A percentile compares a stretch with the other conserved stretches of the same genome.
Evolutionary conservation across 1,139 yeast species (phyloP).

Genomic region (Yamadazyma membranifaciens): DNA sequence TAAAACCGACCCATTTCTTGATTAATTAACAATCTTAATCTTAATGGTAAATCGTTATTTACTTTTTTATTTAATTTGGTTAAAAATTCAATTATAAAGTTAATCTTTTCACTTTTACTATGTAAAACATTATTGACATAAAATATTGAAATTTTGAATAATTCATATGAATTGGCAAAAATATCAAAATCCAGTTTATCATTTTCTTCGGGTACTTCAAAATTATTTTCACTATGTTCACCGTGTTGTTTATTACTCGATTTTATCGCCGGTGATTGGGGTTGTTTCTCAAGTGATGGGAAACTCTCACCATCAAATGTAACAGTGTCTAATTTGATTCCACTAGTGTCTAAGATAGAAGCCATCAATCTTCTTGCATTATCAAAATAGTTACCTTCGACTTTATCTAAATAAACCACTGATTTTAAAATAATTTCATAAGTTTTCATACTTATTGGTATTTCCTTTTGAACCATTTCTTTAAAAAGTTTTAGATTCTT

Average conservation of each 20-base stretch:
- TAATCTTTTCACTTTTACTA: constrained; percentile 17
- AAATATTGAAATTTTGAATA: constrained; percentile 26
- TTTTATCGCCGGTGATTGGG: neutral
- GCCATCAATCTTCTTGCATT: constrained; percentile 30
- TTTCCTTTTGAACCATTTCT: constrained; percentile 34
- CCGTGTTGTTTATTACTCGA: neutral
- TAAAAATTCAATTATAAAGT: constrained; percentile 28
- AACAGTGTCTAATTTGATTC: constrained; percentile 27
- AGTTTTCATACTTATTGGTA: constrained; percentile 33
- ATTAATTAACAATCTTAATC: constrained; percentile 26
- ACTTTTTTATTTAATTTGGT: constrained; percentile 25
- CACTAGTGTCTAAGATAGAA: constrained; percentile 34
- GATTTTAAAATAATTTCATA: constrained; percentile 43
- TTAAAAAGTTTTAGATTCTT: constrained; percentile 34
- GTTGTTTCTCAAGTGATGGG: no score
- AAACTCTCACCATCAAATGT: constrained; percentile 19
- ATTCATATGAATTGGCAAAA: constrained; percentile 16
- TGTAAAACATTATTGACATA: constrained; percentile 17
- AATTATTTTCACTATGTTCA: neutral
- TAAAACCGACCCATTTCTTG: constrained; percentile 31
- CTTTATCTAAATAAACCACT: constrained; percentile 36
- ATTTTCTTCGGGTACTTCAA: constrained; percentile 11
- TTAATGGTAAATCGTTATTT: constrained; percentile 22
- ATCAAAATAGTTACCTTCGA: constrained; percentile 20
- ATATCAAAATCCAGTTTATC: constrained; percentile 8